Conservation (phyloP, 768 basidiomycete species). For the Jaapia argillacea region DNA sequence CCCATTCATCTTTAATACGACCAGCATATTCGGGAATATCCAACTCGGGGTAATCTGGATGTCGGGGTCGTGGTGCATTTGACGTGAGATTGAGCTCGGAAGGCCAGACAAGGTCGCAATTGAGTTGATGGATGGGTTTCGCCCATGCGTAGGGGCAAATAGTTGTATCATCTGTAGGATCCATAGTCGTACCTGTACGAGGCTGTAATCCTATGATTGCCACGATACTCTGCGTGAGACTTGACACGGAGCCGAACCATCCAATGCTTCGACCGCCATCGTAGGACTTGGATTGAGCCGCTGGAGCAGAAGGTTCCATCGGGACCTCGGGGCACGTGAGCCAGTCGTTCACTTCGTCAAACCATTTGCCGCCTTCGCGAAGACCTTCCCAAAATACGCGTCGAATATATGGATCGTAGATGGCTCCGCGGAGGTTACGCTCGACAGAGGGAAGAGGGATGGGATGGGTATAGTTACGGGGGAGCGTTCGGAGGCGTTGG, state of each 20-base stretch:
- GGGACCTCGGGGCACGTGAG: slow-evolving; percentile 53
- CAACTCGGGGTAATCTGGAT: slow-evolving; percentile 39
- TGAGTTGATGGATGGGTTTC: slow-evolving; percentile 58
- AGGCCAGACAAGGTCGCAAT: slow-evolving; percentile 82
- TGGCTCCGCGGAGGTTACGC: slow-evolving; percentile 56
- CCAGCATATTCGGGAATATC: slow-evolving; percentile 78
- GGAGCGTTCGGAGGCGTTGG: slow-evolving; percentile 65
- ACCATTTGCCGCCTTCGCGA: slow-evolving; percentile 42
- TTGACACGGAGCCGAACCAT: neutral
- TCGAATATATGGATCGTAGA: slow-evolving; percentile 83
- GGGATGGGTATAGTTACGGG: slow-evolving; percentile 67
- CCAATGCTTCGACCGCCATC: neutral
- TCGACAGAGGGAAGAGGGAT: slow-evolving; percentile 64
- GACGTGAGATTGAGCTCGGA: slow-evolving; percentile 47
- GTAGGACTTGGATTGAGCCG: neutral
- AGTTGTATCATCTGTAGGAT: slow-evolving; percentile 38
- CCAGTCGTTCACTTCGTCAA: slow-evolving; percentile 52
- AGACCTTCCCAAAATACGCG: slow-evolving; percentile 84
- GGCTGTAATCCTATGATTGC: neutral
- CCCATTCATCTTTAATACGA: slow-evolving; percentile 49
- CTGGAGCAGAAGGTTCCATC: slow-evolving; percentile 9
- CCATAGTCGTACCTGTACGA: neutral
- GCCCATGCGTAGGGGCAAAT: slow-evolving; percentile 81
- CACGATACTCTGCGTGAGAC: neutral
- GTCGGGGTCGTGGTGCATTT: slow-evolving; percentile 5